phyloP scores from a whole-genome alignment of 306 rosid species.

The Mimosa pudica region DNA sequence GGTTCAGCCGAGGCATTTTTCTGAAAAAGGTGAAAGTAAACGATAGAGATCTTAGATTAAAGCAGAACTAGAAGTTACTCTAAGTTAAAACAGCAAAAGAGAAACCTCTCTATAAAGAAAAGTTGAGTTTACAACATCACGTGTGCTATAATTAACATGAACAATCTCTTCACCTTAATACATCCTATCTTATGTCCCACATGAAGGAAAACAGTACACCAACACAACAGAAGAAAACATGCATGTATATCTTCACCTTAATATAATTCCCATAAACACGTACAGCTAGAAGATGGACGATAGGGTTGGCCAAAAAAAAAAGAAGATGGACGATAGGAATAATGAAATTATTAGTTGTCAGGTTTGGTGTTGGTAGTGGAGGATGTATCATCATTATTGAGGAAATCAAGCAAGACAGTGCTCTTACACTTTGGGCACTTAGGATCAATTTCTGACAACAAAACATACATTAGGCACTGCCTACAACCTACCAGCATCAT shows the following conservation, averaged over 20 bases:
- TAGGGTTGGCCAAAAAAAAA: too few species aligned
- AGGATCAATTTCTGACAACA: constrained; percentile 49
- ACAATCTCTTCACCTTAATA: background rate
- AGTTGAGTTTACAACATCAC: background rate
- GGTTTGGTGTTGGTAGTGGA: background rate
- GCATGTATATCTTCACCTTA: too few species aligned
- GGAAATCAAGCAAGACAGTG: constrained; percentile 52
- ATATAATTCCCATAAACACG: too few species aligned
- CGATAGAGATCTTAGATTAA: background rate
- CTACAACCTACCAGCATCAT: constrained; percentile 63
- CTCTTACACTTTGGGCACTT: constrained; percentile 65
- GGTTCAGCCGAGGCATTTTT: background rate
- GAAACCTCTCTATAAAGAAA: too few species aligned
- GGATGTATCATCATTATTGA: background rate
- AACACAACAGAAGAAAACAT: background rate
- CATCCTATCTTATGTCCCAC: background rate
- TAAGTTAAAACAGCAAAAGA: too few species aligned
- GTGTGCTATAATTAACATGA: background rate
- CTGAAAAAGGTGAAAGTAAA: background rate
- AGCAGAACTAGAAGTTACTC: too few species aligned
- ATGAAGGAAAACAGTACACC: background rate
- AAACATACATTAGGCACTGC: constrained; percentile 59
- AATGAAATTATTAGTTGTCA: background rate
- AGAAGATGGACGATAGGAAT: too few species aligned
- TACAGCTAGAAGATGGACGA: too few species aligned